Evolutionary conservation across 129 eudicot genomes (phyloP).

Genomic region (Erigeron canadensis): DNA sequence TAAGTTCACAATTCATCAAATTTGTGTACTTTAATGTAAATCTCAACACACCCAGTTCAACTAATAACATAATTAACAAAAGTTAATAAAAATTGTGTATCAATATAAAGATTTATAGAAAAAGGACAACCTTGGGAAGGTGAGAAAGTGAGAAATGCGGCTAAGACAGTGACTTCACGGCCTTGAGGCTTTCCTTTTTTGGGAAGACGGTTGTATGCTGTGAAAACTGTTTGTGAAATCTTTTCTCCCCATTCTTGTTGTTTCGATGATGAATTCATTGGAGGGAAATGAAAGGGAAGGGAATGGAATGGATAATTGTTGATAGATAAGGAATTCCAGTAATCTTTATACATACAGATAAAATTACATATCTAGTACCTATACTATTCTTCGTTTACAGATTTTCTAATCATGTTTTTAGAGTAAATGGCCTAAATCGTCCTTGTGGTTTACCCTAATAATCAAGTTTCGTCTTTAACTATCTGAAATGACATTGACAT

Average conservation of each 20-base stretch:
- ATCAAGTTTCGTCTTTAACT: too few relatives aligned
- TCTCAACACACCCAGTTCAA: neutral
- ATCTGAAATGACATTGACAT: too few relatives aligned
- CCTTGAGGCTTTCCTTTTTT: slow-evolving; percentile 98
- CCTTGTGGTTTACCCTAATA: too few relatives aligned
- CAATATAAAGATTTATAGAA: neutral
- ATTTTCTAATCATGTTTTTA: neutral
- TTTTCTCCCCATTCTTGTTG: slow-evolving; percentile 72
- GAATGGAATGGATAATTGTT: slow-evolving; percentile 39
- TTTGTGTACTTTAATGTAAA: slow-evolving; percentile 2
- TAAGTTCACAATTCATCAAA: neutral
- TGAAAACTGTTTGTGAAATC: slow-evolving; percentile 52
- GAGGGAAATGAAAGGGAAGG: slow-evolving; percentile 34
- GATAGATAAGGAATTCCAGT: slow-evolving; percentile 14
- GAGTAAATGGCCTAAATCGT: too few relatives aligned
- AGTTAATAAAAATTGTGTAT: neutral
- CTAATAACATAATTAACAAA: neutral
- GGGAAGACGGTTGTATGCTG: slow-evolving; percentile 65
- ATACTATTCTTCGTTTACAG: neutral
- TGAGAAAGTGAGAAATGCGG: slow-evolving; percentile 73
- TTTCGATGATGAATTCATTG: slow-evolving; percentile 40
- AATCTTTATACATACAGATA: neutral
- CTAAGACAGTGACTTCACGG: slow-evolving; percentile 80
- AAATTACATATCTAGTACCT: neutral
- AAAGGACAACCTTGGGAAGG: slow-evolving; percentile 50